Conservation (phyloP, 2,329 filamentous ascomycete genomes). For the Arthrobotrys iridis region DNA sequence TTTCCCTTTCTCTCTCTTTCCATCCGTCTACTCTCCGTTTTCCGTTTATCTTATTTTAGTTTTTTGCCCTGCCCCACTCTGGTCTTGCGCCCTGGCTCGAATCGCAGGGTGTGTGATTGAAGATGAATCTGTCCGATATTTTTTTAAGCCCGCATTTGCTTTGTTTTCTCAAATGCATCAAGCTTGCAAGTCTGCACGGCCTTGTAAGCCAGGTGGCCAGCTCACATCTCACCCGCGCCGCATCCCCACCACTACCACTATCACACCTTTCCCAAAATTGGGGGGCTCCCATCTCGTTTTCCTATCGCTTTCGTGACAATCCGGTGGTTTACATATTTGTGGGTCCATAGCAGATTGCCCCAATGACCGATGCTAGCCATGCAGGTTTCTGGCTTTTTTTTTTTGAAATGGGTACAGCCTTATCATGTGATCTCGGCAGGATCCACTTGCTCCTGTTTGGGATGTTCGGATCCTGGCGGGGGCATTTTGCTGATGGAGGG, state of each 20-base stretch:
- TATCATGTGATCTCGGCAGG: conserved; percentile 3
- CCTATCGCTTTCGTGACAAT: no score
- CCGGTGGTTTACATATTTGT: no score
- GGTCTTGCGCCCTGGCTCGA: conserved; percentile 3
- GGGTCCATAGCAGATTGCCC: no score
- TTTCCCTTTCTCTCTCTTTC: neutral
- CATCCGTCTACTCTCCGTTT: neutral
- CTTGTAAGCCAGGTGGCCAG: conserved; percentile 4
- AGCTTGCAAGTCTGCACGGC: conserved; percentile 10
- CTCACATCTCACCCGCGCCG: conserved; percentile 18
- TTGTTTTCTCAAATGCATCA: conserved; percentile 22
- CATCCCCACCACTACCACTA: neutral
- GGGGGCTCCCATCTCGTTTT: no score
- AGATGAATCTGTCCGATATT: neutral
- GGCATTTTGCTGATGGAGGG: neutral
- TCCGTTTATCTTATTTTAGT: neutral
- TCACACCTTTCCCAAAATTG: no score
- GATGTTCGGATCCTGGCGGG: conserved; percentile 10
- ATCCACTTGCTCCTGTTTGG: conserved; percentile 13
- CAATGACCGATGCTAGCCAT: no score
- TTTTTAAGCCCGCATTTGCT: conserved; percentile 13
- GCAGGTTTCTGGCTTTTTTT: neutral
- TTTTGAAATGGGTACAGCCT: conserved; percentile 5
- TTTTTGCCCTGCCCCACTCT: conserved; percentile 12
- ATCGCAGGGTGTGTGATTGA: no score